These are phyloP conservation scores for Tetraselmis chui DNA, from an alignment of 139 green algal species.

Conservation along the genomic window DNA sequence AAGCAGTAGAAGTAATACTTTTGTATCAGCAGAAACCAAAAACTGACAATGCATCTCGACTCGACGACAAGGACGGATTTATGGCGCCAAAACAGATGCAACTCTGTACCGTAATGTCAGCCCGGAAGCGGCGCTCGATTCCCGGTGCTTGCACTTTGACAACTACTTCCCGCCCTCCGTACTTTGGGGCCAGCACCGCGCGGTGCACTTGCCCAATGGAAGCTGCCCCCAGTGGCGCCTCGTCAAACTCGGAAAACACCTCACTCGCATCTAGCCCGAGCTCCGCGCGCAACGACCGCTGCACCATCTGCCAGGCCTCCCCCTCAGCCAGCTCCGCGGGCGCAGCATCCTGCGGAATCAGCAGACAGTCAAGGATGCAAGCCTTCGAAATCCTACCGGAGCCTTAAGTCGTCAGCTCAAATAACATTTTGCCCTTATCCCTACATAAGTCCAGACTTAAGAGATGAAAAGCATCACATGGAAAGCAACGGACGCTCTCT, in stretches of 20 bases:
- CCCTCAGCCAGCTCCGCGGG: background rate
- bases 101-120: conserved; percentile 16
- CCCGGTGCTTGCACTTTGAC: conserved; percentile 27
- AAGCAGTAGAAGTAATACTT: too few relatives aligned
- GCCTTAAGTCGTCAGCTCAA: too few relatives aligned
- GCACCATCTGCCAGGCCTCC: background rate
- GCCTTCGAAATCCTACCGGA: too few relatives aligned
- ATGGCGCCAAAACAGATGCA: too few relatives aligned
- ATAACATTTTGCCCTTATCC: too few relatives aligned
- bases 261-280: background rate
- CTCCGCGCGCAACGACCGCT: background rate
- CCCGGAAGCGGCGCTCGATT: conserved; percentile 17
- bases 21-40: too few relatives aligned
- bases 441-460: too few relatives aligned
- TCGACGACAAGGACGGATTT: too few relatives aligned
- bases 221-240: conserved; percentile 18
- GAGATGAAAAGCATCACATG: too few relatives aligned
- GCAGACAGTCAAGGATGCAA: too few relatives aligned
- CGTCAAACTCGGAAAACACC: conserved; percentile 19
- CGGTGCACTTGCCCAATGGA: conserved; percentile 26
- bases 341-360: background rate
- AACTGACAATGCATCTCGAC: too few relatives aligned
- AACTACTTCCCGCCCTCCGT: conserved; percentile 5
- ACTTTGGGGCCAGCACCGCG: conserved; percentile 7
- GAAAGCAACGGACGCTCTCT: too few relatives aligned